phyloP scores from a whole-genome alignment of 352 stramenopile genomes.

The Bremia lactucae region DNA sequence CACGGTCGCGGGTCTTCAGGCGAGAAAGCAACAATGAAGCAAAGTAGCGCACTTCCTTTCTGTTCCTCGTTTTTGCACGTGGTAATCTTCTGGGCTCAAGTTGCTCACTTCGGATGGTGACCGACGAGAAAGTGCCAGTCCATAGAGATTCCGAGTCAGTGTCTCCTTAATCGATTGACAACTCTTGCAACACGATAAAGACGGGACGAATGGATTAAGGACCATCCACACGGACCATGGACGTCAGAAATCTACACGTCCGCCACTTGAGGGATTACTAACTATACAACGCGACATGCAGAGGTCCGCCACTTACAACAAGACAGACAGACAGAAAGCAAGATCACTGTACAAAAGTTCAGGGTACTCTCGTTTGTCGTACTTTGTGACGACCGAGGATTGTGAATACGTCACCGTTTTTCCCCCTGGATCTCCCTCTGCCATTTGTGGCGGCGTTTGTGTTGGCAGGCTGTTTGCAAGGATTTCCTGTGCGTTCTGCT shows the following conservation, averaged over 20 bases:
- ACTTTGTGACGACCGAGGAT: too few relatives aligned
- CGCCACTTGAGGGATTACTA: too few relatives aligned
- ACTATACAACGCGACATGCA: too few relatives aligned
- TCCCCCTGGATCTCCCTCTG: too few relatives aligned
- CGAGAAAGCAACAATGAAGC: slow-evolving; percentile 16
- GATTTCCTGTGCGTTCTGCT: too few relatives aligned
- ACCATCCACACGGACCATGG: too few relatives aligned
- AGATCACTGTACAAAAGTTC: too few relatives aligned
- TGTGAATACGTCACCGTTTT: too few relatives aligned
- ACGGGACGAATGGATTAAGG: not conserved
- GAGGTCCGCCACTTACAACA: too few relatives aligned
- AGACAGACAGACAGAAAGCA: too few relatives aligned
- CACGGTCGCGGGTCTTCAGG: not conserved
- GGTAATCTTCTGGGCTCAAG: slow-evolving; percentile 11
- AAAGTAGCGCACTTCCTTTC: slow-evolving; percentile 1
- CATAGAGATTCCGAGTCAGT: slow-evolving; percentile 13
- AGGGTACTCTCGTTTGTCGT: too few relatives aligned
- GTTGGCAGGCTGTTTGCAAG: not conserved
- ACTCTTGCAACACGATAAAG: slow-evolving; percentile 3
- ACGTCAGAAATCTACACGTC: slow-evolving; percentile 3
- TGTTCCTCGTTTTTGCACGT: slow-evolving; percentile 1
- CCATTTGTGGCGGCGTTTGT: not conserved
- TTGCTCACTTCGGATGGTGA: slow-evolving; percentile 9
- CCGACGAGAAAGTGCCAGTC: slow-evolving; percentile 7
- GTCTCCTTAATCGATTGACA: slow-evolving; percentile 8